These are phyloP conservation scores for Cladosporium sp. DNA, from an alignment of 2,329 filamentous ascomycete genomes.

Conservation along the genomic window DNA sequence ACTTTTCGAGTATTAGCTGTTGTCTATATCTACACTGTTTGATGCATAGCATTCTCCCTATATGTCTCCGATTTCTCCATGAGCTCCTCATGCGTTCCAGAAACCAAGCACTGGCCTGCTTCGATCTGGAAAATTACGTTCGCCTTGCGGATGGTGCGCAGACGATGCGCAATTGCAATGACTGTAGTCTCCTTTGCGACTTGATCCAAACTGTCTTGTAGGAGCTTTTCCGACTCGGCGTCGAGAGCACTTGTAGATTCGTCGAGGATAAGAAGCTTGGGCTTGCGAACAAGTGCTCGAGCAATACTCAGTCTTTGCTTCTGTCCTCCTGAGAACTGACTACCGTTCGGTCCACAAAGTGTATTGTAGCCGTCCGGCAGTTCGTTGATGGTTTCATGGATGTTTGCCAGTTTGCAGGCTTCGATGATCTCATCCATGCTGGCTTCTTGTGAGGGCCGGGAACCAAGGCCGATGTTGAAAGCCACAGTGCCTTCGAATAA, in stretches of 20 bases:
- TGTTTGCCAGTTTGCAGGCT: conserved; percentile 86
- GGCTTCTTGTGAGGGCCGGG: conserved; percentile 62
- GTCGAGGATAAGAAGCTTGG: conserved; percentile 86
- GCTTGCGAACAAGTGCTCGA: conserved; percentile 81
- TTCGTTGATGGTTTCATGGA: conserved; percentile 79
- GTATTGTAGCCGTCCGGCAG: conserved; percentile 90
- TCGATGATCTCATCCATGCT: conserved; percentile 67
- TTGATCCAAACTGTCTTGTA: conserved; percentile 85
- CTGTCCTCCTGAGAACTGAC: conserved; percentile 87
- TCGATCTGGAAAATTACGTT: conserved; percentile 46
- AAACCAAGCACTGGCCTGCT: conserved; percentile 45
- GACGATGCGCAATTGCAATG: conserved; percentile 89
- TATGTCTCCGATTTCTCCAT: conserved; percentile 32
- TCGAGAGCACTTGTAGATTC: conserved; percentile 93
- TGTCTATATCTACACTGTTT: conserved; percentile 4
- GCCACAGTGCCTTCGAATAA: conserved; percentile 86
- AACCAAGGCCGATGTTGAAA: conserved; percentile 82
- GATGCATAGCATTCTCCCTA: conserved; percentile 10
- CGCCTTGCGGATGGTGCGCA: conserved; percentile 72
- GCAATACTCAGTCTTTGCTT: conserved; percentile 96
- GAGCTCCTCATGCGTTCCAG: conserved; percentile 47
- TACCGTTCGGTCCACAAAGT: conserved; percentile 90
- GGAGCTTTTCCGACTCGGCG: conserved; percentile 88
- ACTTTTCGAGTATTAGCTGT: neutral
- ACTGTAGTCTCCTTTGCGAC: conserved; percentile 85